Conservation (phyloP, 2,329 filamentous ascomycete species). For the Monosporascus sp. region DNA sequence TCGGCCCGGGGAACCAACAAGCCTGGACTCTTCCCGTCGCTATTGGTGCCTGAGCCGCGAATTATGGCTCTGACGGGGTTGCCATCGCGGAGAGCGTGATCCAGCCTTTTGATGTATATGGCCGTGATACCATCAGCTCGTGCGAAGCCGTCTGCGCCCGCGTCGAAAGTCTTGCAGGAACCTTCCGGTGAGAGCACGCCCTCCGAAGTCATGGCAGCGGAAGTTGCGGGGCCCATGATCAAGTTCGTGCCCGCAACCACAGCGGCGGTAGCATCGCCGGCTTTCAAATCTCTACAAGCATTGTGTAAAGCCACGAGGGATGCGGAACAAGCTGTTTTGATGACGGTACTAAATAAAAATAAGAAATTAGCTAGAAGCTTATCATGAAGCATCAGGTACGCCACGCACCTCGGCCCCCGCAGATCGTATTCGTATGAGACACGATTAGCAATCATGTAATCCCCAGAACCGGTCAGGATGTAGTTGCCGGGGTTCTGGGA, state of each 20-base stretch:
- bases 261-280: slow-evolving; percentile 22
- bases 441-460: slow-evolving; percentile 25
- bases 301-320: slow-evolving; percentile 22
- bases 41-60: slow-evolving; percentile 29
- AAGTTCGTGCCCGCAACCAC: slow-evolving; percentile 23
- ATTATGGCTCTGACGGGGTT: slow-evolving; percentile 19
- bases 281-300: slow-evolving; percentile 20
- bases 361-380: slow-evolving; percentile 1
- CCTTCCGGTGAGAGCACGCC: slow-evolving; percentile 20
- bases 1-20: slow-evolving; percentile 32
- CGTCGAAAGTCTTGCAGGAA: slow-evolving; percentile 28
- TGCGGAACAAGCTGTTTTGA: slow-evolving; percentile 27
- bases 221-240: slow-evolving; percentile 17
- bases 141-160: slow-evolving; percentile 38
- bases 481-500: slow-evolving; percentile 16
- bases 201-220: slow-evolving; percentile 13
- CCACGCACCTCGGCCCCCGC: slow-evolving; percentile 17
- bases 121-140: slow-evolving; percentile 37
- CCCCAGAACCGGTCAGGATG: slow-evolving; percentile 17
- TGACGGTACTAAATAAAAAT: slow-evolving; percentile 9
- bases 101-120: slow-evolving; percentile 36
- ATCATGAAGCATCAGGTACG: neutral
- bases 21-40: slow-evolving; percentile 33
- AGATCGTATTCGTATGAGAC: slow-evolving; percentile 21
- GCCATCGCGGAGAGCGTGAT: slow-evolving; percentile 28